Percentiles rank a stretch among this genome's conserved stretches.
These are phyloP conservation scores for Tylopilus cervinicoccineus DNA, from an alignment of 768 basidiomycete species.

Conservation along the genomic window DNA sequence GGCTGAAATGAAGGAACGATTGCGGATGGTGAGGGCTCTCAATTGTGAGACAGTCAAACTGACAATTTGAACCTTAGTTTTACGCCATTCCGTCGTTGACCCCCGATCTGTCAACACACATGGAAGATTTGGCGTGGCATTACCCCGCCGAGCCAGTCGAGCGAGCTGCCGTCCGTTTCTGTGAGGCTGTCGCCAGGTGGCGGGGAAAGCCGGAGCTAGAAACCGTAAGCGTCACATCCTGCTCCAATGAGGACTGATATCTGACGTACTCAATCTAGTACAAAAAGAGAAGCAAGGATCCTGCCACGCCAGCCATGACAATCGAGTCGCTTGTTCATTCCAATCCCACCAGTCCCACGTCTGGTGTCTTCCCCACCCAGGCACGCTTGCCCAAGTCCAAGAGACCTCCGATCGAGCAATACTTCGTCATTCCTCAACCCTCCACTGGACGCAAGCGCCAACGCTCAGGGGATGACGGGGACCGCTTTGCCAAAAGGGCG, in stretches of 20 bases:
- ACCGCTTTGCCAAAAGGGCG: conserved; percentile 21
- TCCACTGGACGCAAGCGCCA: conserved; percentile 23
- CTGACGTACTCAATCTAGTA: conserved; percentile 42
- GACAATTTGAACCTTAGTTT: conserved; percentile 48
- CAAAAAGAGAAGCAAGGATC: conserved; percentile 45
- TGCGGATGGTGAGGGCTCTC: conserved; percentile 54
- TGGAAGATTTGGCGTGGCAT: conserved; percentile 68
- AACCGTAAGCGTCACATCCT: conserved; percentile 41
- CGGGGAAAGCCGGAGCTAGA: conserved; percentile 82
- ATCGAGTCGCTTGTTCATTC: conserved; percentile 69
- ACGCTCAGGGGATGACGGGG: conserved; percentile 25
- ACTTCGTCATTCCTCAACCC: conserved; percentile 29
- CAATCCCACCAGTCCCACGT: conserved; percentile 57
- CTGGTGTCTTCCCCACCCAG: conserved; percentile 25
- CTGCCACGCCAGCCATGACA: conserved; percentile 41
- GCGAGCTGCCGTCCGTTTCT: conserved; percentile 71
- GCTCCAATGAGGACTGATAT: conserved; percentile 8
- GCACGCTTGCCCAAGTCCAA: conserved; percentile 19
- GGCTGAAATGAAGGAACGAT: conserved; percentile 67
- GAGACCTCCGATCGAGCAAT: conserved; percentile 36
- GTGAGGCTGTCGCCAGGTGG: conserved; percentile 80
- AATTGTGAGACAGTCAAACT: background rate
- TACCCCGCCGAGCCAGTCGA: conserved; percentile 83
- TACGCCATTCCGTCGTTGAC: conserved; percentile 69
- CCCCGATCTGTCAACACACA: conserved; percentile 72